Base-by-base conservation (phyloP, 768 basidiomycete species). In the Gloeostereum incarnatum region DNA sequence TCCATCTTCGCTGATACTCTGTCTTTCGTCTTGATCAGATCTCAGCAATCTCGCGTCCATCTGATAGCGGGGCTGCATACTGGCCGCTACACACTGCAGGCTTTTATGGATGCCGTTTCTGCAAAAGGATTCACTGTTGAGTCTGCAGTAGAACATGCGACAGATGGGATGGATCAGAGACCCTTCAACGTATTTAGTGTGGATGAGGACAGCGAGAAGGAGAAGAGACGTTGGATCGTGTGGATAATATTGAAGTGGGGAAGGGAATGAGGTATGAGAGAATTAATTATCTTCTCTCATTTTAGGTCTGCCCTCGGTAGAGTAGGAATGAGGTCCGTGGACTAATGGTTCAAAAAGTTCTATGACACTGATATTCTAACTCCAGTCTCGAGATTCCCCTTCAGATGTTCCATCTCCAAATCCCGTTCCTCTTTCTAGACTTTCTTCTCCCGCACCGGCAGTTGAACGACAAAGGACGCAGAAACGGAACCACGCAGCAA, bases 11-110 rank as follows among this genome's bases (percentile, higher is more conserved):
- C 83, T 25, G 52, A 65, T 4, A 68, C 79, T 3, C 58, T 88
- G 11, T 57, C 56, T 31, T 40, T 47, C 43, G 71, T 71, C 13
- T 62, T 86, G 23, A 61, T 56, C 35, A 67, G 52, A 36, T 51
- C 59, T 7, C 39, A 56, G 1, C 44, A 59, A 26, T 60, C 83
- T 21, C 71, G 81, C 7, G 51, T 75, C 34, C 69, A 84, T 49
- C 50, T 87, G n/a, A 68, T 87, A 6, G 80, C 79, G 2, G 84
- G 84, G 0, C 48, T 88, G 36, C 85, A 88, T 47, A 87, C 84
- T 0, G 86, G 83, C 3, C 62, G 80, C 35, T 86, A 83, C 49
- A 77, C 81, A 1, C 65, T 88, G 21, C 66, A 77, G 38, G 60
- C 75, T 5, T 85, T 85, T 55, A 48, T 86, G 29, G 49, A 57